These are phyloP conservation scores for Scytalidium lignicola DNA, from an alignment of 2,329 filamentous ascomycete genomes.

Conservation along the genomic window DNA sequence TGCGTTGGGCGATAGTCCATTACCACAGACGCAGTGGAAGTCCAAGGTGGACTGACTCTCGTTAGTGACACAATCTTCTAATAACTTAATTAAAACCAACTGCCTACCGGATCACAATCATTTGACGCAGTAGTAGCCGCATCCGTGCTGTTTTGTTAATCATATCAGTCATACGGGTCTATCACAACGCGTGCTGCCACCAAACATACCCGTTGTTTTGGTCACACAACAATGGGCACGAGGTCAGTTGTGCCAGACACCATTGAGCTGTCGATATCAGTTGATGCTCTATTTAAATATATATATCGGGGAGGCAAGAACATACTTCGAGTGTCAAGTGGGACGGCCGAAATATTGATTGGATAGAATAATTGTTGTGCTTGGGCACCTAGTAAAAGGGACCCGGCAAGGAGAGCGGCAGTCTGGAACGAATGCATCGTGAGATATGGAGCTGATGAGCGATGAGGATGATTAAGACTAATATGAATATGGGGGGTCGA, in stretches of 20 bases:
- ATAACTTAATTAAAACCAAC: background rate
- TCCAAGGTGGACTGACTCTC: constrained; percentile 46
- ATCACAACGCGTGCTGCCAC: background rate
- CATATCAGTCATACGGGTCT: background rate
- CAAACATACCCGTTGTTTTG: constrained; percentile 35
- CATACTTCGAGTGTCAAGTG: constrained; percentile 36
- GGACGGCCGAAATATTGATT: constrained; percentile 59
- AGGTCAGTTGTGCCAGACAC: constrained; percentile 58
- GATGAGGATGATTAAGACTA: background rate
- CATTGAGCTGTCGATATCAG: constrained; percentile 45
- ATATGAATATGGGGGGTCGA: background rate
- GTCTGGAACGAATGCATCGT: constrained; percentile 51
- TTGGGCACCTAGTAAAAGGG: constrained; percentile 46
- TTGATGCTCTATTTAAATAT: too few relatives aligned
- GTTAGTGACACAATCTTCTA: background rate
- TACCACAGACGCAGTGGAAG: constrained; percentile 69
- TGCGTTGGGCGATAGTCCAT: constrained; percentile 63
- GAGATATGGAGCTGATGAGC: background rate
- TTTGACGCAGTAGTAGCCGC: constrained; percentile 48
- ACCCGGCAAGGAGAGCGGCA: constrained; percentile 41
- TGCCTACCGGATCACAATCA: constrained; percentile 60
- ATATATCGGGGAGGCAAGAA: too few relatives aligned
- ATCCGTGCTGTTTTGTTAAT: background rate
- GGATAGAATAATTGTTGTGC: constrained; percentile 40
- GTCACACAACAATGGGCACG: constrained; percentile 69